Conservation (phyloP, 495 filamentous ascomycete species). For the Aspergillus carlsbadensis region DNA sequence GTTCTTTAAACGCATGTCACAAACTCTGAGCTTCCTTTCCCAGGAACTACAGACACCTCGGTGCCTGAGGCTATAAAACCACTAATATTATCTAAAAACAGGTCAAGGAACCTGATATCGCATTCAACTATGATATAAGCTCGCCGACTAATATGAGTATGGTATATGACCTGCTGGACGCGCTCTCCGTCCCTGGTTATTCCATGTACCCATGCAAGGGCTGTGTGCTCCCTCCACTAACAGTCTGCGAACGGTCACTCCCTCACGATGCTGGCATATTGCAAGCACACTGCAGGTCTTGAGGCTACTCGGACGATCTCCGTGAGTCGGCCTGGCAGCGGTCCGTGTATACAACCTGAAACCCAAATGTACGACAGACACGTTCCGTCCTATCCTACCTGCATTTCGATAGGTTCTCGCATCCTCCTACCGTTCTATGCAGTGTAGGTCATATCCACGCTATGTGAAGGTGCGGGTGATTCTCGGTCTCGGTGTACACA, state of each 20-base stretch:
- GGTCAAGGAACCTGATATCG: too few relatives aligned
- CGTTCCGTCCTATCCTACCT: neutral
- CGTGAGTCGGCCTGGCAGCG: neutral
- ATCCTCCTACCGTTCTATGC: neutral
- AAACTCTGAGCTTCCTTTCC: neutral
- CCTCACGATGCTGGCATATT: neutral
- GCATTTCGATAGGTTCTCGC: neutral
- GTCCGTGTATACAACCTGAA: neutral
- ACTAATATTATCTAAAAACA: too few relatives aligned
- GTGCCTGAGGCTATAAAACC: neutral
- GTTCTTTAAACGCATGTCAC: neutral
- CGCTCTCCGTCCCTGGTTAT: too few relatives aligned
- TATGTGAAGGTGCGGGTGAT: neutral
- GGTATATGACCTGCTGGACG: too few relatives aligned
- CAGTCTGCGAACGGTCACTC: neutral
- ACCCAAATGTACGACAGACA: slow-evolving; percentile 1
- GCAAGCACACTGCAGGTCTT: neutral
- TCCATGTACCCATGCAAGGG: too few relatives aligned
- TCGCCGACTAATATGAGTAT: too few relatives aligned
- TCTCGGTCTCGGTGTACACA: too few relatives aligned
- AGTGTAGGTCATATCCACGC: slow-evolving; percentile 1
- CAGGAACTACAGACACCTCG: neutral
- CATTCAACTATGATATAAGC: too few relatives aligned
- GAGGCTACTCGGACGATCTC: neutral
- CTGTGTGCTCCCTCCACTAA: neutral